Conservation (phyloP, 2,329 filamentous ascomycete species). For the Ophiostoma tasmaniense region DNA sequence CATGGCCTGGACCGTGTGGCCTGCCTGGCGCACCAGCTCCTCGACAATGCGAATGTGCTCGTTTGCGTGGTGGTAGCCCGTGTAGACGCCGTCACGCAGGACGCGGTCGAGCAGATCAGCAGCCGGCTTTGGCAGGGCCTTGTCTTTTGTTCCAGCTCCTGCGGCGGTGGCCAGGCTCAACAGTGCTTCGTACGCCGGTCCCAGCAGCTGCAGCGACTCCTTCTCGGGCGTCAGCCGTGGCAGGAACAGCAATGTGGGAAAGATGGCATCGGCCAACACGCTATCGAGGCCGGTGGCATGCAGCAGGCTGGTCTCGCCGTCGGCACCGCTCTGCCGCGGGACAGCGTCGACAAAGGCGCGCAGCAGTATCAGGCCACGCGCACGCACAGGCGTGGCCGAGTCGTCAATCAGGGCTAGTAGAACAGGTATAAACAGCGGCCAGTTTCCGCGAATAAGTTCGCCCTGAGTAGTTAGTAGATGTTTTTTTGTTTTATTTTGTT, state of each 20-base stretch:
- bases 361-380: conserved; percentile 48
- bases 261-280: conserved; percentile 60
- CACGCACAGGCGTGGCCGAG: conserved; percentile 42
- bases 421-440: conserved; percentile 62
- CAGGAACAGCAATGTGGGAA: conserved; percentile 66
- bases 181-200: conserved; percentile 58
- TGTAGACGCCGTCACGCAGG: conserved; percentile 47
- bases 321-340: conserved; percentile 17
- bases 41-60: conserved; percentile 50
- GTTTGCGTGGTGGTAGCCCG: conserved; percentile 48
- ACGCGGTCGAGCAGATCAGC: conserved; percentile 41
- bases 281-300: conserved; percentile 51
- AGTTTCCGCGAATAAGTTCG: conserved; percentile 44
- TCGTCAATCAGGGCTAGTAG: conserved; percentile 64
- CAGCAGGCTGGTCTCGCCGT: conserved; percentile 24
- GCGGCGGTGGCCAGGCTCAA: conserved; percentile 41
- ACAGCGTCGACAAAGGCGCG: conserved; percentile 48
- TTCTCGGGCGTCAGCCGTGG: conserved; percentile 67
- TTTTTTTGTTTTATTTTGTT: too few species aligned
- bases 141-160: background rate
- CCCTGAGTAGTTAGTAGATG: conserved; percentile 26
- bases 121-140: background rate
- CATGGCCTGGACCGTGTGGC: conserved; percentile 44
- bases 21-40: conserved; percentile 45
- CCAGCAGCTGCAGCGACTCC: conserved; percentile 58